Evolutionary conservation across 1,284 basidiomycete species (phyloP), one percentile per base, ranked within the genome.

Genomic region (Trichosporon ovoides): DNA sequence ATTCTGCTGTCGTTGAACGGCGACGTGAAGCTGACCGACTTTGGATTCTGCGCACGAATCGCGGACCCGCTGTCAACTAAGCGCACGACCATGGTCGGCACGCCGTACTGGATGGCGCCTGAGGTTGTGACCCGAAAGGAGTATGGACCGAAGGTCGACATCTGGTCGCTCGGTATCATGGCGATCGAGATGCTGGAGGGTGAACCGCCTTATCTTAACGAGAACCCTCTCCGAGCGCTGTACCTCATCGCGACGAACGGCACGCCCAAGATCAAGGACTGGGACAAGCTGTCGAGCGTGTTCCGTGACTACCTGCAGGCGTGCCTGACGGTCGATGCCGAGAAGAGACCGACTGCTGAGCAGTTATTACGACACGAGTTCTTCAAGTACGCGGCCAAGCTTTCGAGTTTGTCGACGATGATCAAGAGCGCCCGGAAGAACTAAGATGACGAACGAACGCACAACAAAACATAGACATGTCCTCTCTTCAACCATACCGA

Each of bases 171-270:
- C 69, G 96, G 95, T 20, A 98, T 99, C 80, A 95, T 98, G 91
- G 93, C 93, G 22, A 98, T 98, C 65, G 94, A 98, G 81, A 98
- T 98, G 95, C 92, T 98, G 68, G 95, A 98, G 78, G 95, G 96
- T 61, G 95, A 98, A 77, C 96, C 95, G 2, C 95, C 95, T 28
- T 98, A 98, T 72, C 83, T 97, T 43, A 95, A 96, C 77, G 93
- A 98, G 80, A 96, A 96, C 79, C 94, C 94, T 1, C 81, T 98
- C 48, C 89, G 95, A 73, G 93, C 92, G 7, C 80, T 98, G 38
- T 98, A 98, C 76, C 83, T 98, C 52, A 98, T 98, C 70, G 94
- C 93, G 6, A 98, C 93, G 19, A 98, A 97, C 71, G 94, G 95
- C n/a, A 98, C 94, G 50, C 95, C 95, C 11, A 89, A 89, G 59